Conservation (phyloP, 495 filamentous ascomycete genomes). For the Aspergillus wentii region DNA sequence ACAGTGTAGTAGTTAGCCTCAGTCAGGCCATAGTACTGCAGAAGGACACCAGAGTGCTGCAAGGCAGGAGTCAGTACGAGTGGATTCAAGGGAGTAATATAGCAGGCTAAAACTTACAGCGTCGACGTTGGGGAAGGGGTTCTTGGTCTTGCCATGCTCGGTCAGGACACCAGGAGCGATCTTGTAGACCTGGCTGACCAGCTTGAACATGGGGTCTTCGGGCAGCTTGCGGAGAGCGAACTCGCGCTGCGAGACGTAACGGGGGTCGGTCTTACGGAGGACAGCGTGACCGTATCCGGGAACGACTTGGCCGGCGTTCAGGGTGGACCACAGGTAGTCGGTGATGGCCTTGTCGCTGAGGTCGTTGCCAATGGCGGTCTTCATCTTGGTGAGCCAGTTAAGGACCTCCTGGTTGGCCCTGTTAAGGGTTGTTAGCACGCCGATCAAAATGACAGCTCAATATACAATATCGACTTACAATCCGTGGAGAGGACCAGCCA, state of each 20-base stretch:
- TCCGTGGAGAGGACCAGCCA: conserved; percentile 96
- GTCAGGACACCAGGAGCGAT: conserved; percentile 96
- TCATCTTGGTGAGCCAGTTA: conserved; percentile 98
- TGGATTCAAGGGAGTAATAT: no score
- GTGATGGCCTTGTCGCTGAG: conserved; percentile 92
- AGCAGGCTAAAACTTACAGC: conserved; percentile 49
- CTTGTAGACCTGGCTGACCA: conserved; percentile 99
- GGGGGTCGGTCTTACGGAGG: conserved; percentile 98
- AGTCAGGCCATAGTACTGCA: conserved; percentile 98
- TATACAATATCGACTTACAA: conserved; percentile 45
- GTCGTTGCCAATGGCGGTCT: conserved; percentile 89
- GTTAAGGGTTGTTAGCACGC: no score
- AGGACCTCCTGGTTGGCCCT: conserved; percentile 97
- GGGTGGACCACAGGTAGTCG: conserved; percentile 95
- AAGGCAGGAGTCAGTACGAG: no score
- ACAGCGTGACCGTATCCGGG: conserved; percentile 98
- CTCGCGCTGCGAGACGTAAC: conserved; percentile 94
- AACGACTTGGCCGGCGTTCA: conserved; percentile 92
- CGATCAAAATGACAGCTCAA: no score
- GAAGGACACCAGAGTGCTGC: conserved; percentile 90
- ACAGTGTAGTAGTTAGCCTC: conserved; percentile 99
- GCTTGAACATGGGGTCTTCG: conserved; percentile 97
- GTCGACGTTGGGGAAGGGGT: conserved; percentile 74
- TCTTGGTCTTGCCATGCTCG: conserved; percentile 99
- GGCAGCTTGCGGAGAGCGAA: conserved; percentile 91